phyloP scores from a whole-genome alignment of 106 monocot species.

The Platanthera zijinensis region DNA sequence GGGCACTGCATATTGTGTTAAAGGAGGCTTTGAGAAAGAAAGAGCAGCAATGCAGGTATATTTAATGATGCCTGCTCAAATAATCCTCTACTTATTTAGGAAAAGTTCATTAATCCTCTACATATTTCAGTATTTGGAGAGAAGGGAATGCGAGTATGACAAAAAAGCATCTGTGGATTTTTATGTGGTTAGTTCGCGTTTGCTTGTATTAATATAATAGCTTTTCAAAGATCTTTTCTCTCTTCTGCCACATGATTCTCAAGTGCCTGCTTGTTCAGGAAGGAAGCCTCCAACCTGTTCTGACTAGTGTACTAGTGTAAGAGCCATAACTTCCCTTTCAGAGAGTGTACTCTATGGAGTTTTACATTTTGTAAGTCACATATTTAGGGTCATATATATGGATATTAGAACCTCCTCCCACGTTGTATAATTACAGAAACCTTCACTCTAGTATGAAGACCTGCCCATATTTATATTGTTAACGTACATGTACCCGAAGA shows the following conservation, averaged over 20 bases:
- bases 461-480: too few species aligned
- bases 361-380: neutral
- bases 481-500: too few species aligned
- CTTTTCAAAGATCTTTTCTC: neutral
- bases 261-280: conserved; percentile 31
- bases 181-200: conserved; percentile 41
- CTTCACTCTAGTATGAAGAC: too few species aligned
- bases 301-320: conserved; percentile 69
- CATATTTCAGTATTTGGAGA: conserved; percentile 60
- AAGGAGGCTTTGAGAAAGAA: conserved; percentile 54
- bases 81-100: neutral
- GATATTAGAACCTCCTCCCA: too few species aligned
- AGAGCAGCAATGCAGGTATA: conserved; percentile 52
- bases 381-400: neutral
- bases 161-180: conserved; percentile 46
- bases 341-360: neutral
- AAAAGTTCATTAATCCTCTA: neutral
- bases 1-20: conserved; percentile 75
- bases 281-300: conserved; percentile 34
- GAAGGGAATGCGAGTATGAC: conserved; percentile 83
- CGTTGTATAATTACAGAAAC: too few species aligned
- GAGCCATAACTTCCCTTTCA: conserved; percentile 9
- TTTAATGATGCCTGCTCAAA: neutral
- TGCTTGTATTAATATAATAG: neutral
- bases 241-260: neutral